Base-by-base conservation (phyloP, 139 green algal species). In the Chlorella ohadii region DNA sequence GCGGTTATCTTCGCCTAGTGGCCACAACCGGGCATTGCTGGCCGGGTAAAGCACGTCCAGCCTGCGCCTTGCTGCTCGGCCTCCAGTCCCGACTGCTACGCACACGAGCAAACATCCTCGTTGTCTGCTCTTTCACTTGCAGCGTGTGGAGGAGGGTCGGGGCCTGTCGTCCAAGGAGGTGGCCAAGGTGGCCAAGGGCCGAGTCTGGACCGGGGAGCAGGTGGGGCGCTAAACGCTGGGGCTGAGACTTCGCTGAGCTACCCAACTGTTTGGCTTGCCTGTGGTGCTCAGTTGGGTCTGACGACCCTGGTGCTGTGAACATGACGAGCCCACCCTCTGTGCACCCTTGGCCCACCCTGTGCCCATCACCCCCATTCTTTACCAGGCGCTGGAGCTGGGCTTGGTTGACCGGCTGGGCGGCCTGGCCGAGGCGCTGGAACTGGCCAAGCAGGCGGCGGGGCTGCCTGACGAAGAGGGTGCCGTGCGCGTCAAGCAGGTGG, bases 391-490 rank as follows among this genome's bases (percentile, higher is more conserved):
- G 36, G 66, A 91, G 80, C 59, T 81, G 23, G 87, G 94, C 7
- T 87, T 98, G 82, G 93, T 98, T 23, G 96, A 98, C 82, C 86
- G 85, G n/a, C 77, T 98, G 65, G 96, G 96, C 5, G 95, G 96
- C 33, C 73, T 98, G 59, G 27, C 84, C 28, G 51, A 85, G 3
- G 95, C 96, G 4, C 57, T 98, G 13, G 81, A 78, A 0, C 83
- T 98, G 72, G 95, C 92, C 34, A 96, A 95, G 85, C 68, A 93
- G 65, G 78, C 87, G n/a, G 94, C 95, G 11, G 88, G 82, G 25
- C 87, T 95, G 71, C 71, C 78, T 66, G 28, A 44, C 38, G 83
- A 87, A 3, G 65, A 77, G 76, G 84, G 89, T 0, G 73, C 78
- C 0, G 77, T 93, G n/a, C 9, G 86, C 44, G 90, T 83, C 13